Conservation (phyloP, 768 basidiomycete genomes). For the Nevesoporus exiguus region DNA sequence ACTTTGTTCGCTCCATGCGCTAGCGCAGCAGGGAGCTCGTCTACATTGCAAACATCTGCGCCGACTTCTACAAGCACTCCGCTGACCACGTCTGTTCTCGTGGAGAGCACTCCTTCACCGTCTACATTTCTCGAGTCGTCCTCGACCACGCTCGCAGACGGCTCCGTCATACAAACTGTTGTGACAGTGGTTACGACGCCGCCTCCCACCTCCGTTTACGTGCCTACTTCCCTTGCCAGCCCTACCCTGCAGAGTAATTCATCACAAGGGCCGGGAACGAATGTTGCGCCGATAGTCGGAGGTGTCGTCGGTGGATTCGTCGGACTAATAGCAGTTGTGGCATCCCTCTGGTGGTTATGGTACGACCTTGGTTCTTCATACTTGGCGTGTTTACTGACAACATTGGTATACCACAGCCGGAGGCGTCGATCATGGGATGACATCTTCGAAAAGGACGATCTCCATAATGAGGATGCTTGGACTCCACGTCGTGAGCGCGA, state of each 20-base stretch:
- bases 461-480: slow-evolving; percentile 23
- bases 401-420: slow-evolving; percentile 36
- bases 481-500: slow-evolving; percentile 21
- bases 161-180: slow-evolving; percentile 35
- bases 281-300: slow-evolving; percentile 49
- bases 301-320: slow-evolving; percentile 55
- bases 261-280: slow-evolving; percentile 21
- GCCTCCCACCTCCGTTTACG: slow-evolving; percentile 31
- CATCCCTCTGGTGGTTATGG: slow-evolving; percentile 50
- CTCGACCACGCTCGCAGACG: slow-evolving; percentile 40
- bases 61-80: slow-evolving; percentile 9
- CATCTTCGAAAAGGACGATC: slow-evolving; percentile 45
- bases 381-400: slow-evolving; percentile 11
- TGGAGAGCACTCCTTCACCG: slow-evolving; percentile 32
- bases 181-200: slow-evolving; percentile 38
- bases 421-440: slow-evolving; percentile 48
- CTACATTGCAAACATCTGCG: slow-evolving; percentile 8
- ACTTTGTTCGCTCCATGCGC: slow-evolving; percentile 45
- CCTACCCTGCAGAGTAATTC: slow-evolving; percentile 16
- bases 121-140: slow-evolving; percentile 30
- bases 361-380: slow-evolving; percentile 25
- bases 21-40: slow-evolving; percentile 14
- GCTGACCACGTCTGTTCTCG: slow-evolving; percentile 24
- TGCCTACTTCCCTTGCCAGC: slow-evolving; percentile 13
- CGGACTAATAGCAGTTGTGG: slow-evolving; percentile 44